These are phyloP conservation scores for Hypoxylon sp. DNA, from an alignment of 2,329 filamentous ascomycete species.

Conservation along the genomic window DNA sequence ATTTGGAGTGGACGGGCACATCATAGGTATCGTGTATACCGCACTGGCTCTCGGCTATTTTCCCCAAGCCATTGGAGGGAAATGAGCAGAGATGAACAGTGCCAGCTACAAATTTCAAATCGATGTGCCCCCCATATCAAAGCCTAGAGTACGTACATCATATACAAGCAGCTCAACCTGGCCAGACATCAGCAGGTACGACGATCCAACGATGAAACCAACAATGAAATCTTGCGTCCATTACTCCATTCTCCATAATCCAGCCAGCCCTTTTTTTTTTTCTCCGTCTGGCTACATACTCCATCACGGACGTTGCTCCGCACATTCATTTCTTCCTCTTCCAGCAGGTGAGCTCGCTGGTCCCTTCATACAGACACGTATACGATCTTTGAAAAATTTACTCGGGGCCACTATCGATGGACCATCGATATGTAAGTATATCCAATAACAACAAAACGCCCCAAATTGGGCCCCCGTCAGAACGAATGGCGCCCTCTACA, in stretches of 20 bases:
- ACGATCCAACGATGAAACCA: slow-evolving; percentile 9
- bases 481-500: slow-evolving; percentile 32
- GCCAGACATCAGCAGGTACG: slow-evolving; percentile 13
- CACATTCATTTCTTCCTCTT: slow-evolving; percentile 39
- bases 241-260: slow-evolving; percentile 20
- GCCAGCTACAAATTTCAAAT: slow-evolving; percentile 8
- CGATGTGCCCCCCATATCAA: neutral
- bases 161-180: neutral
- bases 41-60: slow-evolving; percentile 13
- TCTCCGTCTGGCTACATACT: slow-evolving; percentile 8
- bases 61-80: neutral
- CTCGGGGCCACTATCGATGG: slow-evolving; percentile 38
- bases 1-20: neutral
- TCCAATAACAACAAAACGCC: slow-evolving; percentile 36
- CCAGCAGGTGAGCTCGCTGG: slow-evolving; percentile 38
- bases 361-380: slow-evolving; percentile 33
- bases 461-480: slow-evolving; percentile 36
- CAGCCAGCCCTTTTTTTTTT: slow-evolving; percentile 9
- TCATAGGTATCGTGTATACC: slow-evolving; percentile 4
- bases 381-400: slow-evolving; percentile 21
- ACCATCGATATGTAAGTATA: slow-evolving; percentile 38
- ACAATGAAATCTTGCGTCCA: slow-evolving; percentile 8
- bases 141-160: slow-evolving; percentile 13
- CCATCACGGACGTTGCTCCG: slow-evolving; percentile 34
- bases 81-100: neutral